Evolutionary conservation across 2,329 filamentous ascomycete genomes (phyloP).

Genomic region (Macrophomina tecta): DNA sequence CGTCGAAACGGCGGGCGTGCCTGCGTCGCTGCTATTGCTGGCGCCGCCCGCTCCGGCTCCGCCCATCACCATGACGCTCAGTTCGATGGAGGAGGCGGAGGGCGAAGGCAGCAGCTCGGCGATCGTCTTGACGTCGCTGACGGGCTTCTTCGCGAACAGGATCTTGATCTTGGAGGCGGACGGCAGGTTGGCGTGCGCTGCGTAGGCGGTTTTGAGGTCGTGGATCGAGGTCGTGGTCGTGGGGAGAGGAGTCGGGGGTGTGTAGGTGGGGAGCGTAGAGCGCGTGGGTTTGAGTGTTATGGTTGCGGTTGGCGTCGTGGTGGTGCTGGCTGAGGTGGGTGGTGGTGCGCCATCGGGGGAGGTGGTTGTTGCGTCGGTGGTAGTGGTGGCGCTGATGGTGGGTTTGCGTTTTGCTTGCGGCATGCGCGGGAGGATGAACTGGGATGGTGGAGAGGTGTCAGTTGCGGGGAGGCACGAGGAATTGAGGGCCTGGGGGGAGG

Average conservation of each 20-base stretch:
- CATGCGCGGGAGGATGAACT: conserved; percentile 71
- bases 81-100: conserved; percentile 60
- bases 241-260: conserved; percentile 64
- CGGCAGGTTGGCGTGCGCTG: conserved; percentile 63
- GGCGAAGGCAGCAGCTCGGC: conserved; percentile 70
- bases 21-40: conserved; percentile 30
- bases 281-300: conserved; percentile 73
- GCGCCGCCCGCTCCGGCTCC: conserved; percentile 55
- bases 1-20: conserved; percentile 18
- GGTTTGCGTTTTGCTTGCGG: conserved; percentile 53
- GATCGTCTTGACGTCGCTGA: conserved; percentile 76
- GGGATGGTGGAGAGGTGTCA: conserved; percentile 4
- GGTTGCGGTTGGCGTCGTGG: conserved; percentile 43
- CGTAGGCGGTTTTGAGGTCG: conserved; percentile 76
- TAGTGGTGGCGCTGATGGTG: conserved; percentile 56
- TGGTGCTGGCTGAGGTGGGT: conserved; percentile 29
- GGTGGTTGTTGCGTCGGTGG: conserved; percentile 54
- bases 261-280: conserved; percentile 66
- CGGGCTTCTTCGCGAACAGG: conserved; percentile 85
- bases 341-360: conserved; percentile 24
- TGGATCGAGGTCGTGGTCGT: conserved; percentile 72
- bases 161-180: conserved; percentile 77
- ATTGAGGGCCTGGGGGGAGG: not conserved
- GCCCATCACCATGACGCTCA: conserved; percentile 87
- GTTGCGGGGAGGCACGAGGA: conserved; percentile 43